Evolutionary conservation across 805 yeast genomes (phyloP).

Genomic region (Saturnispora silvae): DNA sequence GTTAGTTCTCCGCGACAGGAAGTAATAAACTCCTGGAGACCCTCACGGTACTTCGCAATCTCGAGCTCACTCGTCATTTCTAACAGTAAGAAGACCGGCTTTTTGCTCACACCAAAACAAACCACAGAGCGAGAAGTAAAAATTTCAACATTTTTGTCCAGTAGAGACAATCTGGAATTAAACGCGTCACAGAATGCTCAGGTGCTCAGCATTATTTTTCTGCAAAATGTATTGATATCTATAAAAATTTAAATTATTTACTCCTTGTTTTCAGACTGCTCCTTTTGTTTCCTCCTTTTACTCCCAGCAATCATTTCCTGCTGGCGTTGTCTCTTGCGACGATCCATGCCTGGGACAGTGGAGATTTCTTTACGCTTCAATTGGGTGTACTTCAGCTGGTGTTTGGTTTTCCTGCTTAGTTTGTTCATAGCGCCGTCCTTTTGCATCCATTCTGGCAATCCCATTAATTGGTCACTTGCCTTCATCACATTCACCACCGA

Average conservation of each 20-base stretch:
- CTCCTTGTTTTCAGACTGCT: not conserved
- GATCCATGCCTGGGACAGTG: constrained; percentile 67
- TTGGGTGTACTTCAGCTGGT: constrained; percentile 51
- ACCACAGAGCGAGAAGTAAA: not conserved
- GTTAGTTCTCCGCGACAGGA: constrained; percentile 36
- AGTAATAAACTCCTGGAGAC: constrained; percentile 39
- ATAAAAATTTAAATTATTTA: no score
- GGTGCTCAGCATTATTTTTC: no score
- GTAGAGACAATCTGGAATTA: no score
- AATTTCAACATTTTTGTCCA: not conserved
- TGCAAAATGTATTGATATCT: no score
- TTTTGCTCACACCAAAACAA: not conserved
- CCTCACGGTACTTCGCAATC: constrained; percentile 17
- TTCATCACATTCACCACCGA: constrained; percentile 91
- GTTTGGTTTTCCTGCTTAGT: constrained; percentile 13
- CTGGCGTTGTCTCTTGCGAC: constrained; percentile 51
- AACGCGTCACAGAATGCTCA: no score
- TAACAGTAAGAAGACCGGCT: not conserved
- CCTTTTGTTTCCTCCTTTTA: constrained; percentile 41
- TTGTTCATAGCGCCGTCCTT: constrained; percentile 31
- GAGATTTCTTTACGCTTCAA: constrained; percentile 65
- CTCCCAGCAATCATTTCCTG: constrained; percentile 69
- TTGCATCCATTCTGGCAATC: constrained; percentile 74
- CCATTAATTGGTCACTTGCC: constrained; percentile 64
- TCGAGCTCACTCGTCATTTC: constrained; percentile 8